phyloP scores from a whole-genome alignment of 345 rosid genomes.

The Eutrema japonicum region DNA sequence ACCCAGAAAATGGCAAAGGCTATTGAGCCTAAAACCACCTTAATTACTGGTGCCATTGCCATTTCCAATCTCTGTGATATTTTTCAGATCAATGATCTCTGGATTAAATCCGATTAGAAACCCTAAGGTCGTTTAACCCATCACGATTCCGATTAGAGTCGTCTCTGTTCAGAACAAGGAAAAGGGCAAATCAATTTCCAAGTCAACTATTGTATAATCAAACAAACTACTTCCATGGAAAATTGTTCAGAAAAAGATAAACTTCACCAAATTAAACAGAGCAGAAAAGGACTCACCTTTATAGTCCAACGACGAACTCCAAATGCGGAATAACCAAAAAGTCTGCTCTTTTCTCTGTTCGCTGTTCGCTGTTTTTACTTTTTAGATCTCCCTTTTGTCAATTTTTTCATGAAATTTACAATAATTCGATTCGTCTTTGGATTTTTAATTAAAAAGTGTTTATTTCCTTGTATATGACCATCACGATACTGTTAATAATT shows the following conservation, averaged over 20 bases:
- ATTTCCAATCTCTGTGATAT: conserved; percentile 38
- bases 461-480: too few species aligned
- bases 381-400: neutral
- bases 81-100: neutral
- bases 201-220: conserved; percentile 9
- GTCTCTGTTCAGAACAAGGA: conserved; percentile 7
- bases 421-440: neutral
- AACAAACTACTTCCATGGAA: neutral
- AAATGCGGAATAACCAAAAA: neutral
- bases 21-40: too few species aligned
- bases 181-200: neutral
- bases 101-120: neutral
- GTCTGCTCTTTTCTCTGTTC: conserved; percentile 7
- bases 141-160: neutral
- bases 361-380: too few species aligned
- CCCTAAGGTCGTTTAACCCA: neutral
- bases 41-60: conserved; percentile 60
- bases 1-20: conserved; percentile 89
- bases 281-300: conserved; percentile 20
- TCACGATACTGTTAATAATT: neutral
- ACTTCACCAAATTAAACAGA: neutral
- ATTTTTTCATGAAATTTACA: neutral
- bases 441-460: too few species aligned
- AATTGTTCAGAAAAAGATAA: neutral
- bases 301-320: conserved; percentile 21